Evolutionary conservation across 192 early-diverging fungal species (phyloP).

Genomic region (Backusella tuberculispora): DNA sequence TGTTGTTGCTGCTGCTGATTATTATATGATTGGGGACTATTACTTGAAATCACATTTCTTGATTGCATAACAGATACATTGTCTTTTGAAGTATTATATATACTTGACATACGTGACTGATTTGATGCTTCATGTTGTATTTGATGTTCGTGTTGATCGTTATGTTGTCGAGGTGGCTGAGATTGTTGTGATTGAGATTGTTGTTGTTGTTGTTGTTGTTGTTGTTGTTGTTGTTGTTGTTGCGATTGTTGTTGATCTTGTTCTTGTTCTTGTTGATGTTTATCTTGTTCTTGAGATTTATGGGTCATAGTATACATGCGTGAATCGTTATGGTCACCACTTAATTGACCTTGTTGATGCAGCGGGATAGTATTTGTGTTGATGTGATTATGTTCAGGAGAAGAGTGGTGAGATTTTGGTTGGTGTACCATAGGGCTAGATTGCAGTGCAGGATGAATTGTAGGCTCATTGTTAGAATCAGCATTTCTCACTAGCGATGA

Average conservation of each 20-base stretch:
- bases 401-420: conserved; percentile 7
- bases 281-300: conserved; percentile 1
- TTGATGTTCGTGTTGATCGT: conserved; percentile 1
- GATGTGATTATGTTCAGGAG: conserved; percentile 4
- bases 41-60: conserved; percentile 7
- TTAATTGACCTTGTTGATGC: neutral
- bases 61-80: neutral
- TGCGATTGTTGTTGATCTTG: no score
- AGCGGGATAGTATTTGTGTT: neutral
- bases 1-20: neutral
- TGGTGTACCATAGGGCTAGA: neutral
- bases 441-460: conserved; percentile 10
- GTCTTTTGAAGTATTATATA: conserved; percentile 3
- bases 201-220: neutral
- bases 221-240: neutral
- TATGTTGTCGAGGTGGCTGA: neutral
- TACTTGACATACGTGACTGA: conserved; percentile 3
- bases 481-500: neutral
- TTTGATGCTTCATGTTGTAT: conserved; percentile 1
- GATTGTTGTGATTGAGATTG: neutral
- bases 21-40: neutral
- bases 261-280: neutral
- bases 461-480: neutral
- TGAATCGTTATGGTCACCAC: neutral
- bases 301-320: neutral